These are phyloP conservation scores for Plantago elongata DNA, from an alignment of 257 asterid genomes.

Conservation along the genomic window DNA sequence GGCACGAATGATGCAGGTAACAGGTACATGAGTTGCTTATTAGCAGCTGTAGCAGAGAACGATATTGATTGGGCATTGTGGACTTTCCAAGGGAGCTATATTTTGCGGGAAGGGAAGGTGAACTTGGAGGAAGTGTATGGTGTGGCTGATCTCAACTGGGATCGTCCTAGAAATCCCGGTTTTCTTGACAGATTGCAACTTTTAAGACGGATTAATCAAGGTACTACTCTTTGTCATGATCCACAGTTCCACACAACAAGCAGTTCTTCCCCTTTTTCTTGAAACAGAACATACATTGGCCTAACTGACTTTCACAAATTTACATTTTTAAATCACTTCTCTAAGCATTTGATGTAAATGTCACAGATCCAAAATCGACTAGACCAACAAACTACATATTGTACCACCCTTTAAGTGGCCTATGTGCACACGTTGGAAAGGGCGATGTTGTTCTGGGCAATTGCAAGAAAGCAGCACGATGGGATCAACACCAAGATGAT, in stretches of 20 bases:
- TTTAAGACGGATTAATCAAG: slow-evolving; percentile 47
- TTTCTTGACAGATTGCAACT: slow-evolving; percentile 37
- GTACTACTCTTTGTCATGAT: slow-evolving; percentile 22
- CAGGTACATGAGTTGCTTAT: slow-evolving; percentile 45
- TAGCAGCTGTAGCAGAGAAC: slow-evolving; percentile 41
- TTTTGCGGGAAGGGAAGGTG: slow-evolving; percentile 31
- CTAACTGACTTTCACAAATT: neutral
- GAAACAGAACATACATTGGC: neutral
- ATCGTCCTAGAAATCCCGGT: slow-evolving; percentile 30
- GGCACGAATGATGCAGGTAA: slow-evolving; percentile 44
- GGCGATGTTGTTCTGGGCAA: slow-evolving; percentile 12
- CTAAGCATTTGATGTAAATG: neutral
- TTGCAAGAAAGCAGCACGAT: slow-evolving; percentile 33
- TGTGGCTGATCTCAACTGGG: slow-evolving; percentile 45
- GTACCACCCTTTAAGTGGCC: slow-evolving; percentile 61
- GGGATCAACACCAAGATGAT: slow-evolving; percentile 35
- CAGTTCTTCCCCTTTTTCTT: too few species aligned
- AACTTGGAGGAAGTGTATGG: slow-evolving; percentile 47
- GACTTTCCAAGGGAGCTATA: slow-evolving; percentile 70
- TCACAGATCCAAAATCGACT: slow-evolving; percentile 37
- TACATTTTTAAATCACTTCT: neutral
- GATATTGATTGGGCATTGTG: slow-evolving; percentile 79
- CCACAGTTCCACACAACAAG: too few species aligned
- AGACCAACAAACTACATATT: slow-evolving; percentile 27
- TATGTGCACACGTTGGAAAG: slow-evolving; percentile 24